These are phyloP conservation scores for Leccinum truebloodii DNA, from an alignment of 768 basidiomycete genomes.

Conservation along the genomic window DNA sequence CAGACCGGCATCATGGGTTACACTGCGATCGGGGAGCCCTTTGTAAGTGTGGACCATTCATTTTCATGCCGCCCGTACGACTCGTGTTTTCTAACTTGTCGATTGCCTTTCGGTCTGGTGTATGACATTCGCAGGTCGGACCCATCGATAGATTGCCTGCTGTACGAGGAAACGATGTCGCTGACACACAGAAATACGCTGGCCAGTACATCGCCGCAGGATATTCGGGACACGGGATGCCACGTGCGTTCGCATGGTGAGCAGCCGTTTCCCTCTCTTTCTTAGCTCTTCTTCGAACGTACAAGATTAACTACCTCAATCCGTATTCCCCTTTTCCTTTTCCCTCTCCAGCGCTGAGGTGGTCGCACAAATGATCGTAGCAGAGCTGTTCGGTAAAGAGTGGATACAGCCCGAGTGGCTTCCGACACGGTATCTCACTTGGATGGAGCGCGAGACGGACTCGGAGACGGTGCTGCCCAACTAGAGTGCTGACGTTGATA, in stretches of 20 bases:
- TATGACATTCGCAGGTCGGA: slow-evolving; percentile 50
- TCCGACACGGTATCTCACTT: slow-evolving; percentile 53
- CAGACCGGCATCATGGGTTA: slow-evolving; percentile 87
- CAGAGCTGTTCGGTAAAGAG: slow-evolving; percentile 42
- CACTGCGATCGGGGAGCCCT: slow-evolving; percentile 60
- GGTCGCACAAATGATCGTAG: slow-evolving; percentile 57
- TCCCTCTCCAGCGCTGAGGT: slow-evolving; percentile 53
- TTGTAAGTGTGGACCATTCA: slow-evolving; percentile 44
- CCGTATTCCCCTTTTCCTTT: neutral
- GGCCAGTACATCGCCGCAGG: slow-evolving; percentile 77
- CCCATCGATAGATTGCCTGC: slow-evolving; percentile 44
- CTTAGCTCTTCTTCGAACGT: neutral
- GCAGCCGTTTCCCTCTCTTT: neutral
- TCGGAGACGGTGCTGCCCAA: neutral
- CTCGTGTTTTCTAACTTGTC: neutral
- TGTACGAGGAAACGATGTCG: slow-evolving; percentile 15
- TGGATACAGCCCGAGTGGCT: slow-evolving; percentile 66
- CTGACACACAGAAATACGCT: slow-evolving; percentile 27
- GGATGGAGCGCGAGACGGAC: slow-evolving; percentile 16
- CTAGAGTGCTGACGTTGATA: neutral
- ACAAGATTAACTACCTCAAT: neutral
- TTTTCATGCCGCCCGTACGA: neutral
- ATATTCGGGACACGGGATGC: slow-evolving; percentile 81
- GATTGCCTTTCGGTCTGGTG: neutral
- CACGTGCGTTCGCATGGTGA: slow-evolving; percentile 67